Percentiles rank a stretch among this genome's conserved stretches.
Evolutionary conservation across 2,329 filamentous ascomycete species (phyloP).

Genomic region (Tolypocladium nubicola): DNA sequence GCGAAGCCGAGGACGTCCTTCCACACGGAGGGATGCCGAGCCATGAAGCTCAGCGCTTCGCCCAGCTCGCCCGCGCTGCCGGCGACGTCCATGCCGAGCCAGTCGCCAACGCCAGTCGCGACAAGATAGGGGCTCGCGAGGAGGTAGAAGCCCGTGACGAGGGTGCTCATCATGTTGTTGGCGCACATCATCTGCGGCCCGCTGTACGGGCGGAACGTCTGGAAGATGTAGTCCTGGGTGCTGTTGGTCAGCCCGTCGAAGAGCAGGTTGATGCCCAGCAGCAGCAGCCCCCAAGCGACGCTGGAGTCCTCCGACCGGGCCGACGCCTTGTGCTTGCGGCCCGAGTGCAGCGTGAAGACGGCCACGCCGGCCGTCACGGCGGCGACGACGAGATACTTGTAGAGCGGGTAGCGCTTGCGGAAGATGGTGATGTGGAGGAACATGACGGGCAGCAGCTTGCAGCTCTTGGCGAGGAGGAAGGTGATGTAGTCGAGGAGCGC

Average conservation of each 20-base stretch:
- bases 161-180: conserved; percentile 79
- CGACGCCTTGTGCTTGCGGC: conserved; percentile 41
- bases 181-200: conserved; percentile 99
- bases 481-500: conserved; percentile 97
- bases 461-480: conserved; percentile 93
- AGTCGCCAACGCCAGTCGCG: conserved; percentile 50
- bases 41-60: conserved; percentile 73
- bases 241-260: conserved; percentile 95
- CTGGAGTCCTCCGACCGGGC: conserved; percentile 40
- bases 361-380: conserved; percentile 88
- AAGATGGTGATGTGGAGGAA: conserved; percentile 89
- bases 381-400: conserved; percentile 91
- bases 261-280: conserved; percentile 81
- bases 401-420: conserved; percentile 77
- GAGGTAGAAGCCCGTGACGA: conserved; percentile 68
- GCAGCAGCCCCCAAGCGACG: conserved; percentile 66
- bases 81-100: conserved; percentile 55
- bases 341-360: conserved; percentile 83
- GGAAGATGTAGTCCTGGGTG: conserved; percentile 92
- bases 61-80: conserved; percentile 64
- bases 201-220: conserved; percentile 65
- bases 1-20: conserved; percentile 85
- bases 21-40: conserved; percentile 68
- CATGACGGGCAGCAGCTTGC: conserved; percentile 99
- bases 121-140: conserved; percentile 72